Evolutionary conservation across 176 grass and related monocot species (phyloP).

Genomic region (Zizania latifolia): DNA sequence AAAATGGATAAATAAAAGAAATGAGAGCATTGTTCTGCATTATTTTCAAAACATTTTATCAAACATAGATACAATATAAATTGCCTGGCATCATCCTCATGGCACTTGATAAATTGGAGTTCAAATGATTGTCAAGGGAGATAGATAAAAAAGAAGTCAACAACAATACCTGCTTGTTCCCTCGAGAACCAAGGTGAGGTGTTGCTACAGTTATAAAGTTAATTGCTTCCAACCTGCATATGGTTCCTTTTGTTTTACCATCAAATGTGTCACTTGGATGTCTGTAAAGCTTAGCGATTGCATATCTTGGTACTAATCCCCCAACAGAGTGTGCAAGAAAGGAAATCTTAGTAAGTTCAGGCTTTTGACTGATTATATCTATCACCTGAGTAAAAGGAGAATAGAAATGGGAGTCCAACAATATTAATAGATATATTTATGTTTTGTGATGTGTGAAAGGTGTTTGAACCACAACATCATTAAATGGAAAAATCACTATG

Average conservation of each 20-base stretch:
- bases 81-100: background rate
- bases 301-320: slow-evolving; percentile 85
- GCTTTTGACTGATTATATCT: slow-evolving; percentile 50
- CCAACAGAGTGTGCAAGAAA: slow-evolving; percentile 89
- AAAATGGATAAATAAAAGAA: background rate
- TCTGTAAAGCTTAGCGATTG: slow-evolving; percentile 70
- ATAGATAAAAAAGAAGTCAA: background rate
- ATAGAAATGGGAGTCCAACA: background rate
- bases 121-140: background rate
- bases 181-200: slow-evolving; percentile 85
- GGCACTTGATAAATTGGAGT: background rate
- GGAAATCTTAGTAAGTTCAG: slow-evolving; percentile 71
- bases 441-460: background rate
- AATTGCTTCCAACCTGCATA: slow-evolving; percentile 65
- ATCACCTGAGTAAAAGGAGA: slow-evolving; percentile 44
- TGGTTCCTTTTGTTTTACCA: slow-evolving; percentile 35
- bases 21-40: background rate
- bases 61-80: background rate
- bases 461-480: background rate
- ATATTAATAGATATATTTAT: background rate
- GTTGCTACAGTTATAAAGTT: slow-evolving; percentile 90
- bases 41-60: background rate
- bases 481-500: background rate
- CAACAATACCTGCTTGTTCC: slow-evolving; percentile 64
- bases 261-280: slow-evolving; percentile 8